Conservation (phyloP, 2,329 filamentous ascomycete species). For the Bipolaris zeicola region DNA sequence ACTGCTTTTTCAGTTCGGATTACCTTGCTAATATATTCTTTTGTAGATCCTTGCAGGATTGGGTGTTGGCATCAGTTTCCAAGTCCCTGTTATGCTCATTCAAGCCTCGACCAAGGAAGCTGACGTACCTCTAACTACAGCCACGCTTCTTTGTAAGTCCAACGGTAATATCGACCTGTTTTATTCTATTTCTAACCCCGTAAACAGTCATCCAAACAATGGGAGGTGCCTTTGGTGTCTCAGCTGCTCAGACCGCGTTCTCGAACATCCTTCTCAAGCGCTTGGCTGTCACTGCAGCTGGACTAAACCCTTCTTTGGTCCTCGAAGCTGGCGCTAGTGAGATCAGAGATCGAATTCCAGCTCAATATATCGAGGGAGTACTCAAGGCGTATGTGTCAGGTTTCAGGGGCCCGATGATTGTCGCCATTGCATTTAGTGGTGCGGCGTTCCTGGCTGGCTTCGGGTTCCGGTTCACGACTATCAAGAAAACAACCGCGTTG, state of each 20-base stretch:
- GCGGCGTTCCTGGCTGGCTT: constrained; percentile 5
- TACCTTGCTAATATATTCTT: neutral
- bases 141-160: constrained; percentile 47
- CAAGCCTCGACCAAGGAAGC: constrained; percentile 42
- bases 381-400: constrained; percentile 3
- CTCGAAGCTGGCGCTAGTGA: constrained; percentile 46
- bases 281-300: constrained; percentile 41
- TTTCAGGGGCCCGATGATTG: constrained; percentile 1
- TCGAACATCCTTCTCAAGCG: constrained; percentile 43
- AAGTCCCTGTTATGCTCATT: constrained; percentile 42
- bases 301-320: constrained; percentile 24
- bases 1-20: rapidly evolving
- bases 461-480: constrained; percentile 1
- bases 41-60: constrained; percentile 49
- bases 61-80: constrained; percentile 38
- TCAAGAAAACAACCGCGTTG: neutral
- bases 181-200: rapidly evolving
- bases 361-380: neutral
- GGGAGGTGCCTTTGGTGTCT: constrained; percentile 50
- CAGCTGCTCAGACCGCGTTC: constrained; percentile 50
- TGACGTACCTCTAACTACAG: constrained; percentile 47
- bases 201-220: constrained; percentile 37
- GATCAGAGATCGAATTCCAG: neutral
- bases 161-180: rapidly evolving
- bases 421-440: constrained; percentile 3